Conservation (phyloP, 2,329 filamentous ascomycete genomes). For the Hypoxylon rubiginosum region DNA sequence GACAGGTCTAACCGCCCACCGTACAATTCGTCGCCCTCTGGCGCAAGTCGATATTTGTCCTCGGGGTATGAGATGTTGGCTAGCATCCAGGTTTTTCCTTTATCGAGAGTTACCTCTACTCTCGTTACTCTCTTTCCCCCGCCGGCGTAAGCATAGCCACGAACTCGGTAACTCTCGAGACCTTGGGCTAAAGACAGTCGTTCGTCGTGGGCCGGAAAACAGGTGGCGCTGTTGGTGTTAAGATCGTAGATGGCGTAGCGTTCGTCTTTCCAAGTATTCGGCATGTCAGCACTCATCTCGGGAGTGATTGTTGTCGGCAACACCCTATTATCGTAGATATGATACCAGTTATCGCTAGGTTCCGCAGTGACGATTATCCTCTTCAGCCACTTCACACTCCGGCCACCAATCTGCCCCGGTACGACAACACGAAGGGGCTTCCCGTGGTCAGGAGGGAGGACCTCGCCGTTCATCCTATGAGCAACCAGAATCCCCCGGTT, state of each 20-base stretch:
- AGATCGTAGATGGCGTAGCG: conserved; percentile 94
- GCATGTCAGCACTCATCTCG: conserved; percentile 80
- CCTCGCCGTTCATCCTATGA: conserved; percentile 90
- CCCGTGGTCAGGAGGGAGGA: conserved; percentile 85
- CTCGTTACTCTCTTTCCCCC: conserved; percentile 87
- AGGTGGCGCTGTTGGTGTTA: conserved; percentile 86
- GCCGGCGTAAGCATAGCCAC: conserved; percentile 90
- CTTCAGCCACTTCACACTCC: conserved; percentile 94
- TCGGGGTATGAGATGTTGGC: conserved; percentile 86
- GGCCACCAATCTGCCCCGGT: conserved; percentile 90
- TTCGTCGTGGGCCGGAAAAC: conserved; percentile 84
- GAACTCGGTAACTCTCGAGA: conserved; percentile 71
- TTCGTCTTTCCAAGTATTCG: conserved; percentile 87
- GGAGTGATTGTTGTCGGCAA: conserved; percentile 88
- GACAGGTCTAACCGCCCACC: conserved; percentile 84
- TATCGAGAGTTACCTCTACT: conserved; percentile 86
- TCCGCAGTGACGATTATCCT: conserved; percentile 80
- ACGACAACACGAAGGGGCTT: conserved; percentile 86
- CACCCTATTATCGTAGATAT: conserved; percentile 93
- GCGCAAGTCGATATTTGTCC: conserved; percentile 79
- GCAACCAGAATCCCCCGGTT: conserved; percentile 89
- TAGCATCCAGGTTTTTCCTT: conserved; percentile 83
- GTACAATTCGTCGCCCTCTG: conserved; percentile 73
- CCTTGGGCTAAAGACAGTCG: conserved; percentile 64
- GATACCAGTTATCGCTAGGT: conserved; percentile 94